A percentile compares a stretch with the other conserved stretches of the same genome.
Evolutionary conservation across 2,329 filamentous ascomycete genomes (phyloP).

Genomic region (Cordyceps cateniannulata): DNA sequence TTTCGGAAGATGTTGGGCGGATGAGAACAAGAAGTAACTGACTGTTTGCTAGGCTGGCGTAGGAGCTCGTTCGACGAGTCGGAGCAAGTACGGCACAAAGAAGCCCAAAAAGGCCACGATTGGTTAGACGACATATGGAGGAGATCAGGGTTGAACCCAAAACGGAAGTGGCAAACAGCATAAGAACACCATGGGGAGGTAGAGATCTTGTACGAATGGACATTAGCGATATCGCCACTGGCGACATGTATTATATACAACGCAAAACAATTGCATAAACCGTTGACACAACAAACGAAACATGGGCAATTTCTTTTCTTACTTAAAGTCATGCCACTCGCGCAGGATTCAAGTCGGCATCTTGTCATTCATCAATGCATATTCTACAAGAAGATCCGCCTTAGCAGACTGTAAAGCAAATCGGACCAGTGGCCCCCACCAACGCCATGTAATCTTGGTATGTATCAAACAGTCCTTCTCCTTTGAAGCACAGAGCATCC

Average conservation of each 20-base stretch:
- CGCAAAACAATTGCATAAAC: background rate
- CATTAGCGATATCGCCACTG: slow-evolving; percentile 8
- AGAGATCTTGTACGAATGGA: slow-evolving; percentile 6
- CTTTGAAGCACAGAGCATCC: background rate
- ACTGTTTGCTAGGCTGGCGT: slow-evolving; percentile 68
- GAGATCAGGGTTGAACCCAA: too few species aligned
- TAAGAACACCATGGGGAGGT: background rate
- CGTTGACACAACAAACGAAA: background rate
- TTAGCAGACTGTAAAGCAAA: background rate
- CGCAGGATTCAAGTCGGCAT: background rate
- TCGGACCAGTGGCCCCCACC: background rate
- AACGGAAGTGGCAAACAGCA: background rate
- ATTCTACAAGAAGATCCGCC: background rate
- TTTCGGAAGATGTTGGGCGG: background rate
- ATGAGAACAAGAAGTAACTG: slow-evolving; percentile 3
- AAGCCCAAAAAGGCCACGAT: slow-evolving; percentile 81
- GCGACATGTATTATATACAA: slow-evolving; percentile 10
- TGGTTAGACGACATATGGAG: slow-evolving; percentile 26
- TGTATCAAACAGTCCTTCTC: background rate
- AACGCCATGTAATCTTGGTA: slow-evolving; percentile 4
- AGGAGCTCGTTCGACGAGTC: slow-evolving; percentile 70
- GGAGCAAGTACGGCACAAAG: slow-evolving; percentile 98
- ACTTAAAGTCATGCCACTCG: background rate
- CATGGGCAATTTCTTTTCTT: background rate
- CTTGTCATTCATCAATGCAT: background rate